Base-by-base conservation (phyloP, 768 basidiomycete species). In the Phlebiopsis gigantea region DNA sequence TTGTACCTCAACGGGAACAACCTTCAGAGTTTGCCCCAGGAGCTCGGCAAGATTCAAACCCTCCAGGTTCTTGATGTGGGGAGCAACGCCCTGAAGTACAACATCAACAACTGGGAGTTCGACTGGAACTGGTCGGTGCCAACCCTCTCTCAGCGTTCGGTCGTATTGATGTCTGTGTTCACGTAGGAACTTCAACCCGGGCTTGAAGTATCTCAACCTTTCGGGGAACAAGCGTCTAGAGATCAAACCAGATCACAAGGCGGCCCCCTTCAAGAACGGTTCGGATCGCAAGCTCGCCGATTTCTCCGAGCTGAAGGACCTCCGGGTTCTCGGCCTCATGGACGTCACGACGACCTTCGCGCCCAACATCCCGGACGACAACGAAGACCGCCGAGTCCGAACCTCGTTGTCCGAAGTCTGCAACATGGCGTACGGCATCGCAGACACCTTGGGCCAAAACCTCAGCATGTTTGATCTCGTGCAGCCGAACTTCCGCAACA, bases 71-170 rank as follows among this genome's bases (percentile, higher is more conserved):
- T 99, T 62, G 97, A 99, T 66, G 95, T 90, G 4, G 95, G 97
- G 6, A 94, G 88, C 69, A 99, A 99, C 69, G 71, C 84, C 53
- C 76, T 99, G 71, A 92, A 90, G 79, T 98, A 98, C 72, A 99
- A 98, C 68, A 93, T 97, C 63, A 90, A 92, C 63, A 99, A 99
- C 66, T 94, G 88, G 88, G 92, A 96, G 69, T 98, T 94, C 70
- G 97, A 99, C 72, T 98, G 95, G 95, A 98, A 99, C 69, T 98
- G 97, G 96, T 96, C 61, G 48, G 83, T 46, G 15, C 10, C 52
- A 14, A 30, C 1, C 21, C 25, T 10, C 17, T 10, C 31, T 39
- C 8, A 49, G n/a, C 50, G 22, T 28, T 26, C 30, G 8, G 44
- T 22, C 7, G 43, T 41, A 21, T 28, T 46, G 44, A 44, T n/a